Percentiles rank a stretch among this genome's conserved stretches.
Evolutionary conservation across 306 rosid species (phyloP).

Genomic region (Crotalaria pallida): DNA sequence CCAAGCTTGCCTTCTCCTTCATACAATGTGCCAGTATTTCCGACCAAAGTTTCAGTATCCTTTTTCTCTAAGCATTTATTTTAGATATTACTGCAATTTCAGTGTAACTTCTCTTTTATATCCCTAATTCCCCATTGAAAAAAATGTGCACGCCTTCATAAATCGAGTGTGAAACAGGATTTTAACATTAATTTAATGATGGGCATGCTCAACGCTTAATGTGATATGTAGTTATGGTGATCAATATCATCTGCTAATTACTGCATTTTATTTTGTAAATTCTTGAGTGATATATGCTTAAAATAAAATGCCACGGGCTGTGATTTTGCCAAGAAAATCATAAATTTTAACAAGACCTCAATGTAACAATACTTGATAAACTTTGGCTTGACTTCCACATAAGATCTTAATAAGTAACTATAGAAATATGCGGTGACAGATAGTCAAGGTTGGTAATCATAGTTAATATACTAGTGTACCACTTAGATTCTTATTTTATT

Average conservation of each 20-base stretch:
- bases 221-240: neutral
- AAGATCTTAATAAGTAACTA: neutral
- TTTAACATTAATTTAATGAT: neutral
- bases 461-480: constrained; percentile 1
- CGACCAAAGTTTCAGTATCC: constrained; percentile 86
- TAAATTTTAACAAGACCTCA: neutral
- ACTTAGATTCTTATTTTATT: neutral
- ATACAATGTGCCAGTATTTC: constrained; percentile 96
- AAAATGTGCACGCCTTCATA: neutral
- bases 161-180: neutral
- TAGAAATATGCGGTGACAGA: constrained; percentile 1
- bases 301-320: neutral
- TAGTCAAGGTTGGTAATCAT: neutral
- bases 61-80: constrained; percentile 1
- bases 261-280: neutral
- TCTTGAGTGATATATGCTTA: neutral
- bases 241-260: neutral
- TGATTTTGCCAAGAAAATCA: constrained; percentile 13
- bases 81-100: neutral
- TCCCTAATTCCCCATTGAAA: neutral
- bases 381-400: neutral
- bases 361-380: neutral
- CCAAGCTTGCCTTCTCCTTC: constrained; percentile 97
- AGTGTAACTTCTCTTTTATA: neutral
- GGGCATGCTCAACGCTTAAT: neutral